Evolutionary conservation across 2,329 filamentous ascomycete genomes (phyloP).

Genomic region (Ophiognomonia clavigignenti-juglandacearum): DNA sequence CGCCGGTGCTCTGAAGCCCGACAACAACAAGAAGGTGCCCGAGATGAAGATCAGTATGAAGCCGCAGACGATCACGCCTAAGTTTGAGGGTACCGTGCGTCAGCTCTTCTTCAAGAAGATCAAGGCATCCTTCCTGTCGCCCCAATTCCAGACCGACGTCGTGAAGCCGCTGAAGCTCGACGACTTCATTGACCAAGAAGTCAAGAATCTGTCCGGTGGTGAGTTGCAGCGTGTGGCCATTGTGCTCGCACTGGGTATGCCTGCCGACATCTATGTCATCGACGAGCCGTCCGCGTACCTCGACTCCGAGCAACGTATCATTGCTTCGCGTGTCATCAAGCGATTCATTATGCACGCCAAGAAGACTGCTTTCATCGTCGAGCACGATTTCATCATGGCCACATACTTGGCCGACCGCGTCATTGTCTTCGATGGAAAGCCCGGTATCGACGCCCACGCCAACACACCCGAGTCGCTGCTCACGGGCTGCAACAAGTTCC

Average conservation of each 20-base stretch:
- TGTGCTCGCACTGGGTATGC: conserved; percentile 89
- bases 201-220: conserved; percentile 98
- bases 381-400: conserved; percentile 99
- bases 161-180: conserved; percentile 99
- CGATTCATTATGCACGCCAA: conserved; percentile 99
- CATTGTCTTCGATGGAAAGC: conserved; percentile 96
- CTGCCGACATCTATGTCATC: conserved; percentile 97
- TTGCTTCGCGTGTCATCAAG: conserved; percentile 96
- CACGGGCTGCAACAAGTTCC: conserved; percentile 92
- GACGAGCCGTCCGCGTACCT: conserved; percentile 97
- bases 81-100: conserved; percentile 93
- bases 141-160: conserved; percentile 98
- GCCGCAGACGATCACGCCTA: conserved; percentile 98
- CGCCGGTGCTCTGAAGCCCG: conserved; percentile 88
- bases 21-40: conserved; percentile 71
- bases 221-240: conserved; percentile 99
- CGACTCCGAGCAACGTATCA: conserved; percentile 98
- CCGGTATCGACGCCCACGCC: conserved; percentile 81
- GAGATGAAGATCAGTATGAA: conserved; percentile 99
- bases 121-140: conserved; percentile 90
- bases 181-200: conserved; percentile 99
- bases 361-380: conserved; percentile 98
- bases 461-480: conserved; percentile 88
- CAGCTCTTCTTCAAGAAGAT: conserved; percentile 99
- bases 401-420: conserved; percentile 71